Evolutionary conservation across 202 grass and related monocot species (phyloP).

Genomic region (Brachypodium distachyon): DNA sequence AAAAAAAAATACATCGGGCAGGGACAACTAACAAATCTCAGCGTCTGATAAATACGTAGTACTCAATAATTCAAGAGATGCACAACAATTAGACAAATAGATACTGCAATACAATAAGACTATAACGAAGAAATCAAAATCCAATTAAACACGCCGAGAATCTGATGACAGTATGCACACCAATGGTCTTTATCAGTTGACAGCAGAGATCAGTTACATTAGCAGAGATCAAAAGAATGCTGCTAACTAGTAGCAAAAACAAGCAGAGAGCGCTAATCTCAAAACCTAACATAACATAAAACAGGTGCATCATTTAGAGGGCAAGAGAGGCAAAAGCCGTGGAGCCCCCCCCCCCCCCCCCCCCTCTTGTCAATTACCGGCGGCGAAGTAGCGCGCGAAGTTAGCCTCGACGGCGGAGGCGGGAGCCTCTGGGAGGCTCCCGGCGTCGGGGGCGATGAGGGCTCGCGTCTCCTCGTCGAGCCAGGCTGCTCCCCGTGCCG

Average conservation of each 20-base stretch:
- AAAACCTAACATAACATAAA: background rate
- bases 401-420: conserved; percentile 61
- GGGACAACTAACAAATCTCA: too few relatives aligned
- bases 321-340: too few relatives aligned
- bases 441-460: conserved; percentile 47
- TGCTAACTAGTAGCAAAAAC: background rate
- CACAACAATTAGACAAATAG: background rate
- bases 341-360: too few relatives aligned
- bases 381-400: conserved; percentile 52
- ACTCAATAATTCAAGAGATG: background rate
- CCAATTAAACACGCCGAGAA: background rate
- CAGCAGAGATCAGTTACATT: too few relatives aligned
- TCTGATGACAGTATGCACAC: background rate
- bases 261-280: background rate
- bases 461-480: conserved; percentile 42
- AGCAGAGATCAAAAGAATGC: background rate
- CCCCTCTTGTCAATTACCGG: conserved; percentile 34
- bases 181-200: too few relatives aligned
- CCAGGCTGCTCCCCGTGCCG: background rate
- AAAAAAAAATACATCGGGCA: background rate
- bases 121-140: background rate
- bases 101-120: background rate
- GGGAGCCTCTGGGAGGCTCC: conserved; percentile 47
- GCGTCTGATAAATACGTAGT: too few relatives aligned
- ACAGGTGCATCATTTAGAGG: too few relatives aligned